These are phyloP conservation scores for Trichoderma brevicompactum DNA, from an alignment of 2,329 filamentous ascomycete species.

Conservation along the genomic window DNA sequence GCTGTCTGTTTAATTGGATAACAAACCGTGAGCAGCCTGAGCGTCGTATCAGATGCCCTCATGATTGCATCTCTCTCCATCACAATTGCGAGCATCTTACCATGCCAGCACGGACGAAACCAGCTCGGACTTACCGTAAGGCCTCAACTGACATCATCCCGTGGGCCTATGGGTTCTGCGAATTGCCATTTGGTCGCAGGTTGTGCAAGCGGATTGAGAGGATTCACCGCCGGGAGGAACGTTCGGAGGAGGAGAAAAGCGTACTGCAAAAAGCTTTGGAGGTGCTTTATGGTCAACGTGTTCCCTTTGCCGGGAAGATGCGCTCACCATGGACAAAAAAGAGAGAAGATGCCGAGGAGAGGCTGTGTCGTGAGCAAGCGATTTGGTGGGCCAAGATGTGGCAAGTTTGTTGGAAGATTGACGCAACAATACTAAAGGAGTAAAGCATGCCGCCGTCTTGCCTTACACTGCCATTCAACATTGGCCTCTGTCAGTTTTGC, in stretches of 20 bases:
- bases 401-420: not conserved
- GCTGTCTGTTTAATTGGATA: constrained; percentile 33
- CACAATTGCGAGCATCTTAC: constrained; percentile 33
- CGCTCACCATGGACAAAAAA: no score
- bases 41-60: constrained; percentile 24
- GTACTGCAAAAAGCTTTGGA: not conserved
- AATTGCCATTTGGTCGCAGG: constrained; percentile 7
- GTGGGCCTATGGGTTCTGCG: constrained; percentile 33
- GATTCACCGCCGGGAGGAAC: not conserved
- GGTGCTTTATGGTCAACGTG: not conserved
- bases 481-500: not conserved
- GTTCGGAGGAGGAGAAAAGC: not conserved
- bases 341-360: not conserved
- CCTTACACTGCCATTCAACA: not conserved
- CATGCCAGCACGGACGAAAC: constrained; percentile 10
- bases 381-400: not conserved
- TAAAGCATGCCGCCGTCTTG: not conserved
- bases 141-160: constrained; percentile 24
- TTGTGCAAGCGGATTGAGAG: not conserved
- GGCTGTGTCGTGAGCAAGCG: not conserved
- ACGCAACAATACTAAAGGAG: not conserved
- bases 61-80: constrained; percentile 29
- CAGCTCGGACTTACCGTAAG: not conserved
- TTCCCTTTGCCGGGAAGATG: not conserved
- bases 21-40: no score